phyloP scores from a whole-genome alignment of 164 flowering plant species.

The Kingdonia uniflora region DNA sequence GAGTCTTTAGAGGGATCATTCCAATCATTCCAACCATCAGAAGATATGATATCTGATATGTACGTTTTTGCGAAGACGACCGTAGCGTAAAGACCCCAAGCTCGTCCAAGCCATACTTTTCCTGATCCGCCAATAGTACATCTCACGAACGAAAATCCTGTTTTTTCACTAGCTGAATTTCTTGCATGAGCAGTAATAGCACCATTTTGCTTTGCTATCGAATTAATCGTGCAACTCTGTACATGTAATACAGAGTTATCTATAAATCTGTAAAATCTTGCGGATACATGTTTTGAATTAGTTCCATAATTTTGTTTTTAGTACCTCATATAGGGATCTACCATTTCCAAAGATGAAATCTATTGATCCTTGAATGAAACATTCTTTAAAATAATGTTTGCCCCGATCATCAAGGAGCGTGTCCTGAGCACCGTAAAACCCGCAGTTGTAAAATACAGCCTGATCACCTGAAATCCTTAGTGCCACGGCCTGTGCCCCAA shows the following conservation, averaged over 20 bases:
- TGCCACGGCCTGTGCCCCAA: conserved; percentile 74
- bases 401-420: conserved; percentile 68
- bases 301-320: background rate
- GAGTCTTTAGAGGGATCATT: conserved; percentile 34
- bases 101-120: conserved; percentile 65
- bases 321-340: conserved; percentile 61
- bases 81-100: conserved; percentile 68
- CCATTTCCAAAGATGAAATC: conserved; percentile 78
- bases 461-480: conserved; percentile 54
- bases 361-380: conserved; percentile 72
- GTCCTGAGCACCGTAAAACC: conserved; percentile 84
- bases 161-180: conserved; percentile 27
- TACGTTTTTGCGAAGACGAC: conserved; percentile 54
- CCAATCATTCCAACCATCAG: conserved; percentile 58
- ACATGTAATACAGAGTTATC: background rate
- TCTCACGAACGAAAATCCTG: conserved; percentile 70
- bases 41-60: conserved; percentile 50
- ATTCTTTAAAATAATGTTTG: conserved; percentile 58
- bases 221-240: conserved; percentile 38
- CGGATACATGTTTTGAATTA: background rate
- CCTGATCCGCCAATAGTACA: conserved; percentile 61
- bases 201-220: conserved; percentile 44
- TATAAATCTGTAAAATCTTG: background rate
- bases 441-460: conserved; percentile 78
- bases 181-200: conserved; percentile 70